Conservation (phyloP, 805 yeast species). For the Candida ponderosae region DNA sequence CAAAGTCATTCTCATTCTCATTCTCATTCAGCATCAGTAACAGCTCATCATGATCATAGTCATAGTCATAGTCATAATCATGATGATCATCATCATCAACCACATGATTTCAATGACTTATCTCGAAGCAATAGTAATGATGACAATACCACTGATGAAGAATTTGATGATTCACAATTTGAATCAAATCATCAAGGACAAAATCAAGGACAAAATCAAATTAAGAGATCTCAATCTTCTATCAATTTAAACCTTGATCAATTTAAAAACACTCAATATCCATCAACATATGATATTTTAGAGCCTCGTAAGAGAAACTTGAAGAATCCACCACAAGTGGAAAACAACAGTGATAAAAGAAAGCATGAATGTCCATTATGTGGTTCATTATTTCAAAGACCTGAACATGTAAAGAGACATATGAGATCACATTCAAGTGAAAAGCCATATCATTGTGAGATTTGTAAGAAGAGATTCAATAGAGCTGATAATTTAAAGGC, state of each 20-base stretch:
- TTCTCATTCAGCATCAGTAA: slow-evolving; percentile 14
- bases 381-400: slow-evolving; percentile 54
- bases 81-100: too few species aligned
- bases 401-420: slow-evolving; percentile 74
- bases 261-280: too few species aligned
- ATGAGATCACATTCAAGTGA: slow-evolving; percentile 70
- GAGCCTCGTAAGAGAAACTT: slow-evolving; percentile 14
- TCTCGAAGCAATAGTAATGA: too few species aligned
- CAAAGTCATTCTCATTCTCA: slow-evolving; percentile 6
- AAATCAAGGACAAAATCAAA: too few species aligned
- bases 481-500: slow-evolving; percentile 77
- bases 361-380: slow-evolving; percentile 60
- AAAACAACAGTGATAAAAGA: slow-evolving; percentile 36
- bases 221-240: slow-evolving; percentile 39
- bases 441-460: slow-evolving; percentile 63
- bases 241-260: slow-evolving; percentile 28
- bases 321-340: slow-evolving; percentile 14
- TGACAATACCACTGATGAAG: too few species aligned
- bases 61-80: too few species aligned
- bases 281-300: slow-evolving; percentile 13
- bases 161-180: too few species aligned
- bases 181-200: too few species aligned
- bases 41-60: too few species aligned
- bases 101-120: too few species aligned
- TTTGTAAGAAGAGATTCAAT: slow-evolving; percentile 58